These are phyloP conservation scores for Ustilago hordei DNA, from an alignment of 1,284 basidiomycete genomes.

Conservation along the genomic window DNA sequence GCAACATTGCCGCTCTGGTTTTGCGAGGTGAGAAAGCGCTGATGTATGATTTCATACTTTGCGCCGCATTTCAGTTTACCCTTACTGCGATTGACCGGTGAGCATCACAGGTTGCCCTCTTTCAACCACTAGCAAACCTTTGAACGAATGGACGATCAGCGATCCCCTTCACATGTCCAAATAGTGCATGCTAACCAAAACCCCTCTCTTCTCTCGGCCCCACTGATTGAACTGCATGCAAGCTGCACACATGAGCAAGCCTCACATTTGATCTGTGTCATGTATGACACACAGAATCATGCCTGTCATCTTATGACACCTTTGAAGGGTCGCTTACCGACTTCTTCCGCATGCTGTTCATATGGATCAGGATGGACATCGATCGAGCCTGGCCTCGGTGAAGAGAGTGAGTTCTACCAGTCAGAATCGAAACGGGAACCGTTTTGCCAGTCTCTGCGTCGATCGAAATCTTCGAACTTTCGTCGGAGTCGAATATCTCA, in stretches of 20 bases:
- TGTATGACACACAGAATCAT: neutral
- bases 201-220: neutral
- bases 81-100: neutral
- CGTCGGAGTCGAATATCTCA: neutral
- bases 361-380: neutral
- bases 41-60: neutral
- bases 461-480: neutral
- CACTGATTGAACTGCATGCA: neutral
- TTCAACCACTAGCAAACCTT: neutral
- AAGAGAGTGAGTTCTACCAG: neutral
- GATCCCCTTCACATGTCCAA: neutral
- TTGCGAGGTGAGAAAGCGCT: no score
- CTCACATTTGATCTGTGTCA: neutral
- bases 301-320: neutral
- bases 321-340: neutral
- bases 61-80: neutral
- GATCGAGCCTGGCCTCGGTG: neutral
- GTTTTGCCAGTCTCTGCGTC: neutral
- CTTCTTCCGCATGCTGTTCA: neutral
- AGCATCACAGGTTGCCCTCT: neutral
- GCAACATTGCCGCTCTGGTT: neutral
- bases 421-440: neutral
- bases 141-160: constrained; percentile 5
- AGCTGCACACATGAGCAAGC: neutral
- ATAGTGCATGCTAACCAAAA: neutral